Evolutionary conservation across 2,329 filamentous ascomycete genomes (phyloP), one percentile per base, ranked within the genome.

Genomic region (Paraphoma chrysanthemicola): DNA sequence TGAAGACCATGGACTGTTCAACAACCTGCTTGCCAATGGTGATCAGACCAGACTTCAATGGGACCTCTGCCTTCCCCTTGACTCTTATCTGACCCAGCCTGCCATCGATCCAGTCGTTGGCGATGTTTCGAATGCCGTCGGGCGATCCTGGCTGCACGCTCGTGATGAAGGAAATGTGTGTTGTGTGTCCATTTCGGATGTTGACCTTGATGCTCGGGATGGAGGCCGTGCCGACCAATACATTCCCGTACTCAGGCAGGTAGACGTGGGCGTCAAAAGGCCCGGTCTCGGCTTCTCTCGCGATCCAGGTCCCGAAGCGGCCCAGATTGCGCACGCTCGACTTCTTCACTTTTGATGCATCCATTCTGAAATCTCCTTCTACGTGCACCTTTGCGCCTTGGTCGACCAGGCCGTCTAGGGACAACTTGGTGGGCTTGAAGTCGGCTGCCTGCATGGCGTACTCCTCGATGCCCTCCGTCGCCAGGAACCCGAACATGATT

Each of bases 101-200:
- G 39, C 93, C 93, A 51, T 91, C 88, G 57, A 99, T 80, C 88
- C 92, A 98, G 75, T 97, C 90, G 73, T 95, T 92, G 45, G 91
- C 92, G 60, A 98, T 85, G 56, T 85, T 85, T 57, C 91, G 88
- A 65, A 97, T 87, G 6, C 88, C 89, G 52, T 93, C 87, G 12
- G 91, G 80, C 68, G 93, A 86, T 30, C 93, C 93, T 28, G 92
- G 90, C 38, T 85, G 80, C 39, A 98, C 78, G 59, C 95, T 88
- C 42, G 90, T 86, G 52, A 95, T 78, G 66, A 98, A 88, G 68
- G 97, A 91, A 54, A 98, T 81, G 54, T 86, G 80, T 2, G 91
- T 98, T 14, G 83, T 86, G 67, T 91, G 86, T 10, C 91, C 91
- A 70, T 96, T 90, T 46, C 90, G 84, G 48, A 98, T 85, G 70